Conservation (phyloP, 192 early-diverging fungal genomes). For the Phycomyces nitens region DNA sequence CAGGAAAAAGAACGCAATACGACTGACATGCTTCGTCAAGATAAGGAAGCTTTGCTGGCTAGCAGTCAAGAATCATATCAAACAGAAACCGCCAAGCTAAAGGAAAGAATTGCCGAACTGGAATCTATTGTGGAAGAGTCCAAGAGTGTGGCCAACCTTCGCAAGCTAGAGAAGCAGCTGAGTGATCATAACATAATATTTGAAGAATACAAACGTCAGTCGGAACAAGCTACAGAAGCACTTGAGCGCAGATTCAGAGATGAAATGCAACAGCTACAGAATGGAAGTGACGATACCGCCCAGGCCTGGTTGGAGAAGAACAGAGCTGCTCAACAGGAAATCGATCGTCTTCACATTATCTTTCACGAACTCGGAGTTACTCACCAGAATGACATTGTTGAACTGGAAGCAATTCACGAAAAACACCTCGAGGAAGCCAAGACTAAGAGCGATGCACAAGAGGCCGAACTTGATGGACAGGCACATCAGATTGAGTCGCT, state of each 20-base stretch:
- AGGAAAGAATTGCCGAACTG: background rate
- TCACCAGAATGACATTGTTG: conserved; percentile 1
- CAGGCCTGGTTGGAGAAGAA: conserved; percentile 28
- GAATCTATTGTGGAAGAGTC: background rate
- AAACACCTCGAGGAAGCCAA: conserved; percentile 4
- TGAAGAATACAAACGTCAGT: conserved; percentile 7
- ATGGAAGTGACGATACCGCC: conserved; percentile 24
- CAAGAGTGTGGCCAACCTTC: background rate
- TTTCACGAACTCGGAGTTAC: conserved; percentile 3
- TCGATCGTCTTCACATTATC: conserved; percentile 9
- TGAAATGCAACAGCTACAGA: conserved; percentile 27
- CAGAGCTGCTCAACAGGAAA: conserved; percentile 12
- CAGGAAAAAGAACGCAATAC: too few relatives aligned
- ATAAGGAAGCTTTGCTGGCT: too few relatives aligned
- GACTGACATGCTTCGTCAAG: too few relatives aligned
- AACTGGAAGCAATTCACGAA: background rate
- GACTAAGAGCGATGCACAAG: conserved; percentile 1
- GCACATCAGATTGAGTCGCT: conserved; percentile 16
- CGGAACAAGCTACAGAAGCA: conserved; percentile 7
- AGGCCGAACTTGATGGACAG: conserved; percentile 19
- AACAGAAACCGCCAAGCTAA: background rate
- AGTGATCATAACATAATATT: conserved; percentile 2
- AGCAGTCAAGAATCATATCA: background rate
- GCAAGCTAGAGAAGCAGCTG: conserved; percentile 1
- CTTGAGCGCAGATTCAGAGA: conserved; percentile 25